phyloP scores from a whole-genome alignment of 2,329 filamentous ascomycete species.

The Hymenotorrendiella dingleyae region DNA sequence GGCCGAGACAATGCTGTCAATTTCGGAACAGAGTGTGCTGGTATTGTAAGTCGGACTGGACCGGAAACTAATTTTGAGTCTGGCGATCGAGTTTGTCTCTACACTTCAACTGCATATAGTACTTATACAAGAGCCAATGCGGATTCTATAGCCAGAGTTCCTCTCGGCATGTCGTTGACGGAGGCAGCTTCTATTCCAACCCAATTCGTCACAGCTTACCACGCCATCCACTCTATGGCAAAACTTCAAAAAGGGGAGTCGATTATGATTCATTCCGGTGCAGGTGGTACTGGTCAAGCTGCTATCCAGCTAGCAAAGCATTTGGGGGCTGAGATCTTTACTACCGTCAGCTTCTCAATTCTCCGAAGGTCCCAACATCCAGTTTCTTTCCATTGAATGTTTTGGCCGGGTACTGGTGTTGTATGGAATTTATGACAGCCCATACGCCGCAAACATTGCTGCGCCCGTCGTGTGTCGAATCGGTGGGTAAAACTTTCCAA shows the following conservation, averaged over 20 bases:
- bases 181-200: constrained; percentile 13
- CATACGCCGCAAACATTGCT: no score
- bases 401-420: no score
- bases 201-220: constrained; percentile 13
- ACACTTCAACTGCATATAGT: not conserved
- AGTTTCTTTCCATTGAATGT: no score
- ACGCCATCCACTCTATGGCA: constrained; percentile 13
- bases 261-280: constrained; percentile 30
- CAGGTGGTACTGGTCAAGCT: constrained; percentile 31
- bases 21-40: no score
- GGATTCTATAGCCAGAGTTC: constrained; percentile 13
- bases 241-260: constrained; percentile 17
- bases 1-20: no score
- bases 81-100: no score
- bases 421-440: no score
- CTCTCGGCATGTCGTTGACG: constrained; percentile 11
- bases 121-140: not conserved
- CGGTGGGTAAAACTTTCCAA: no score
- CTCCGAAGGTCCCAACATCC: no score
- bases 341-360: constrained; percentile 31
- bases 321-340: constrained; percentile 25
- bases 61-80: no score
- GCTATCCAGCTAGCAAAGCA: constrained; percentile 26
- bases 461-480: no score
- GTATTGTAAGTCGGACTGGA: no score